Evolutionary conservation across 2,329 filamentous ascomycete genomes (phyloP), one percentile per base, ranked within the genome.

Genomic region (Neurospora sp.): DNA sequence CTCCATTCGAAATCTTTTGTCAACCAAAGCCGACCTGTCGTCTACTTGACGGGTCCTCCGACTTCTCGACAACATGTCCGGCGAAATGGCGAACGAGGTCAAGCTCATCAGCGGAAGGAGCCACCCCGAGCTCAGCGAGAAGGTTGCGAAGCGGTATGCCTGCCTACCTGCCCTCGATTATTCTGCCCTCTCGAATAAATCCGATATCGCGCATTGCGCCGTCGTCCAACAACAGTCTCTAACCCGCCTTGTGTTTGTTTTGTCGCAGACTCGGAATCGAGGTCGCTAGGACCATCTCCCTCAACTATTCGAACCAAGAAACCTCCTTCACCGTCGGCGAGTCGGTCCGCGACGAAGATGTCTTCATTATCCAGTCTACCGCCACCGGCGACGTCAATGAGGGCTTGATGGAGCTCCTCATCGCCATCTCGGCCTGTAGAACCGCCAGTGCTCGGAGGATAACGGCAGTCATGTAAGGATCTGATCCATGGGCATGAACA

Each of bases 331-430:
- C 93, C 23, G 96, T 97, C 76, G 94, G 95, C 79, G 95, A 98
- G 84, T 96, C 92, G 73, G 95, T 98, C 69, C 88, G 95, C 81
- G 95, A 98, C 80, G 95, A 98, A 86, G 95, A 98, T 88, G 94
- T 97, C 78, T 98, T 97, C 84, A 97, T 98, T 77, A 86, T 98
- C 72, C 95, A 98, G 82, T 97, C 95, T 33, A 97, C 96, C 67
- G 91, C 92, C 52, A 95, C 95, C 1, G 94, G 95, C 79, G 94
- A 97, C 79, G 96, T 98, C 83, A 99, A 99, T 82, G 95, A 98
- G 80, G 93, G 93, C 67, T 87, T 99, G 71, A 98, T 99, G 95
- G 95, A 99, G 82, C 88, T 98, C 43, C 87, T 98, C 75, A 97
- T 98, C 82, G 97, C 97, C 90, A 96, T 97, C 81, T 96, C 97